Conservation (phyloP, 768 basidiomycete species). For the Lactifluus hygrophoroides region DNA sequence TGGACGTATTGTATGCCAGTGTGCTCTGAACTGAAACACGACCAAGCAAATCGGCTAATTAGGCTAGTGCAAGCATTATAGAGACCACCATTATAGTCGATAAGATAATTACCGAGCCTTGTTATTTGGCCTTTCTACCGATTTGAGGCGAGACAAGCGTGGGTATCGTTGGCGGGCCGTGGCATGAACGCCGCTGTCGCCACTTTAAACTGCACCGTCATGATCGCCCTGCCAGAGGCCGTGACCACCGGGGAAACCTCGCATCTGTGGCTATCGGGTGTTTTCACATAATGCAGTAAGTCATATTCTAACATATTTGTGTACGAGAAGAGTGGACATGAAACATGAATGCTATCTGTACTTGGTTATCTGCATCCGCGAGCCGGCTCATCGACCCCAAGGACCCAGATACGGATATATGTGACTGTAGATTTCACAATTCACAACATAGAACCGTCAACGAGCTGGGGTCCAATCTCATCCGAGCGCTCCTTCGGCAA, state of each 20-base stretch:
- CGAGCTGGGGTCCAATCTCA: conserved; percentile 17
- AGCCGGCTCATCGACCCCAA: neutral
- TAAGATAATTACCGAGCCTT: no score
- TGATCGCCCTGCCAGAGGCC: neutral
- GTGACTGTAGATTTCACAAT: no score
- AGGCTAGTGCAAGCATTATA: no score
- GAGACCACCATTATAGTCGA: no score
- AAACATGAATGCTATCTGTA: neutral
- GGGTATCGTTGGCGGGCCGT: no score
- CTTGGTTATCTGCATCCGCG: neutral
- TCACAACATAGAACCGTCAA: conserved; percentile 15
- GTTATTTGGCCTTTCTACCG: no score
- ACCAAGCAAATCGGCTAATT: no score
- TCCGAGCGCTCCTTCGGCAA: conserved; percentile 17
- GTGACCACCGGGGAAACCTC: neutral
- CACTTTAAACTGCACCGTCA: neutral
- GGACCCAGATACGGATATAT: neutral
- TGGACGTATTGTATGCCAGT: no score
- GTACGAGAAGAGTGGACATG: neutral
- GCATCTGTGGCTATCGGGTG: neutral
- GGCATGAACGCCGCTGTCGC: no score
- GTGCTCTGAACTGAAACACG: no score
- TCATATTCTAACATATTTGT: neutral
- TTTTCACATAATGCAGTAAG: neutral
- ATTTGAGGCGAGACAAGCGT: no score